phyloP scores from a whole-genome alignment of 495 filamentous ascomycete species.

The Aspergillus baeticus region DNA sequence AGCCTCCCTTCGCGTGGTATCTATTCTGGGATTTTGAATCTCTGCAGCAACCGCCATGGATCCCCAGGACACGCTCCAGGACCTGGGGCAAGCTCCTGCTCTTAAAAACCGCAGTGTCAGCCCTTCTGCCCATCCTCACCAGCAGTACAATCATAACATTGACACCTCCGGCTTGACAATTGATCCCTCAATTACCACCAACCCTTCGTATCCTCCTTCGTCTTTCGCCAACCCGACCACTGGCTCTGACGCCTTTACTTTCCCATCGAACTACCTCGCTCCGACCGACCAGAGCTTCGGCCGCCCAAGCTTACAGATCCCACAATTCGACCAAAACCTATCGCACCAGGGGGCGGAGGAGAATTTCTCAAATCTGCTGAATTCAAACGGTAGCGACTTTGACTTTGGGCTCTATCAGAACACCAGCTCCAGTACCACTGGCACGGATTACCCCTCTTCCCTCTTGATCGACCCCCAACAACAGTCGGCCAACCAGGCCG shows the following conservation, averaged over 20 bases:
- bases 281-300: slow-evolving; percentile 29
- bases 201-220: slow-evolving; percentile 24
- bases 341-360: slow-evolving; percentile 25
- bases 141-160: slow-evolving; percentile 38
- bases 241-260: slow-evolving; percentile 31
- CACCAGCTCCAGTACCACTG: slow-evolving; percentile 32
- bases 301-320: slow-evolving; percentile 33
- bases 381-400: slow-evolving; percentile 34
- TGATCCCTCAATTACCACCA: slow-evolving; percentile 37
- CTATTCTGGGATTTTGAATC: slow-evolving; percentile 25
- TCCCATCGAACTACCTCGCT: slow-evolving; percentile 31
- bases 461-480: slow-evolving; percentile 46
- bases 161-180: slow-evolving; percentile 34
- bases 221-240: slow-evolving; percentile 25
- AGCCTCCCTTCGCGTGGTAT: slow-evolving; percentile 26
- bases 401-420: slow-evolving; percentile 43
- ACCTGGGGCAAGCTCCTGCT: slow-evolving; percentile 28
- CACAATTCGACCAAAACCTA: slow-evolving; percentile 40
- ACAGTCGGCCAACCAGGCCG: slow-evolving; percentile 44
- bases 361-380: slow-evolving; percentile 40
- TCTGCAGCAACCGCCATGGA: slow-evolving; percentile 27
- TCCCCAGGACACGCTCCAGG: slow-evolving; percentile 34
- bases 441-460: slow-evolving; percentile 38
- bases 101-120: slow-evolving; percentile 42
- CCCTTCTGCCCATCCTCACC: slow-evolving; percentile 39